Conservation (phyloP, 176 grass and related monocot species). For the Phoenix dactylifera region DNA sequence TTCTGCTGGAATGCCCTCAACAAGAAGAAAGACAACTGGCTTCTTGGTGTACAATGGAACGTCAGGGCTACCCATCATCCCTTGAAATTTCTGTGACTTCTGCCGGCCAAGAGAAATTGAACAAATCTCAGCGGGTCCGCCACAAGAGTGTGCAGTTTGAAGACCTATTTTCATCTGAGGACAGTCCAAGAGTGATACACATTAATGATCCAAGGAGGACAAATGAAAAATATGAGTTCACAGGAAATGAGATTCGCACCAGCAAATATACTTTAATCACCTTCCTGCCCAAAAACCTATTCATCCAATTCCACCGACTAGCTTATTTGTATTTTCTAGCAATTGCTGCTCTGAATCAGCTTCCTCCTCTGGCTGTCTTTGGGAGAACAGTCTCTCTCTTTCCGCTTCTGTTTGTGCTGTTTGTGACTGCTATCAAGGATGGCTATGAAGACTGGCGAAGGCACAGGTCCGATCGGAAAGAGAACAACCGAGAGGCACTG, state of each 20-base stretch:
- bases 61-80: constrained; percentile 50
- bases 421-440: constrained; percentile 99
- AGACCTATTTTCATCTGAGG: constrained; percentile 64
- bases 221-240: constrained; percentile 89
- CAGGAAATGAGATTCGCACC: constrained; percentile 93
- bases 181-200: constrained; percentile 73
- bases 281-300: constrained; percentile 96
- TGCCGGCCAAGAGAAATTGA: constrained; percentile 53
- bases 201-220: constrained; percentile 90
- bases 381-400: constrained; percentile 96
- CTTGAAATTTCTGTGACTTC: constrained; percentile 42
- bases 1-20: constrained; percentile 71
- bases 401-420: constrained; percentile 84
- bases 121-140: constrained; percentile 39
- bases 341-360: constrained; percentile 97
- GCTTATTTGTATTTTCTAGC: constrained; percentile 97
- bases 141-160: constrained; percentile 63
- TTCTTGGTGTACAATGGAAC: constrained; percentile 68
- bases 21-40: constrained; percentile 50
- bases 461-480: constrained; percentile 91
- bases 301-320: constrained; percentile 92
- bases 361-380: constrained; percentile 97
- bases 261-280: constrained; percentile 99
- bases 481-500: constrained; percentile 88
- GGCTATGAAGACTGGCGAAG: constrained; percentile 98